Conservation (phyloP, 345 rosid genomes). For the Passiflora organensis region DNA sequence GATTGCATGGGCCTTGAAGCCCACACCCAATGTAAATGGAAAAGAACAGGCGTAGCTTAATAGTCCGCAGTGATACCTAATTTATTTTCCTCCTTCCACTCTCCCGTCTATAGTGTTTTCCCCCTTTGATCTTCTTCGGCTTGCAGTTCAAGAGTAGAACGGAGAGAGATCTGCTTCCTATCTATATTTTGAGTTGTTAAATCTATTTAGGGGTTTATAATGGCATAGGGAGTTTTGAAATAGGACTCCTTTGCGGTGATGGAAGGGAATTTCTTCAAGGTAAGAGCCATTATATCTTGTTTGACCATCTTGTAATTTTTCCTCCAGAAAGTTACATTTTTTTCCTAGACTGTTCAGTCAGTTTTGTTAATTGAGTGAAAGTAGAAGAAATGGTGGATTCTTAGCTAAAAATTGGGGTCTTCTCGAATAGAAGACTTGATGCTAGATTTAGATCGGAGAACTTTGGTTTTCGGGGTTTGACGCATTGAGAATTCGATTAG, state of each 20-base stretch:
- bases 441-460: neutral
- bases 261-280: conserved; percentile 7
- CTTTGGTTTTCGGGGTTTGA: neutral
- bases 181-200: neutral
- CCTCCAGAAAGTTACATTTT: neutral
- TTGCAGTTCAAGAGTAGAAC: neutral
- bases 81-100: neutral
- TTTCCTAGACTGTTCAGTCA: neutral
- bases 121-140: neutral
- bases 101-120: neutral
- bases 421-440: neutral
- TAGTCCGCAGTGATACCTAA: neutral
- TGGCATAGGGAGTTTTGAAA: neutral
- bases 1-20: too few species aligned
- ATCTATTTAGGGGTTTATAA: neutral
- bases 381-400: neutral
- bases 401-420: neutral
- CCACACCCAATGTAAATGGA: neutral
- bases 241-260: conserved; percentile 2
- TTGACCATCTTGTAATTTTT: conserved; percentile 4
- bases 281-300: conserved; percentile 5
- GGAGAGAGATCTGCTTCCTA: neutral
- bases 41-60: conserved; percentile 12
- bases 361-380: neutral
- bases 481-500: neutral